These are phyloP conservation scores for Euphorbia peplus DNA, from an alignment of 345 rosid genomes.

Conservation along the genomic window DNA sequence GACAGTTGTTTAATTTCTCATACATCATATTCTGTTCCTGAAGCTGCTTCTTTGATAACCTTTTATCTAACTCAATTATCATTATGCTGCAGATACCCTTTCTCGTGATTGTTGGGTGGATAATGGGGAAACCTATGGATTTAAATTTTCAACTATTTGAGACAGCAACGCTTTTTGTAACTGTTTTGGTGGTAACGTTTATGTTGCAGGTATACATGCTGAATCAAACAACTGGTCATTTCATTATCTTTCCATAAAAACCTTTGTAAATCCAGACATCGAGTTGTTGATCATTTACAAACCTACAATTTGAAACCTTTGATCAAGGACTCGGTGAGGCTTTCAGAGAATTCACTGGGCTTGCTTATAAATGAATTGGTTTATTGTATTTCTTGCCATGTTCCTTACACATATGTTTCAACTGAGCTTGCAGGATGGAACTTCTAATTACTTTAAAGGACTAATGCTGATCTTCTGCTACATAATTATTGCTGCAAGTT, in stretches of 20 bases:
- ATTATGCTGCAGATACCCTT: conserved; percentile 16
- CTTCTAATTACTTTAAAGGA: conserved; percentile 24
- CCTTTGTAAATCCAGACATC: too few species aligned
- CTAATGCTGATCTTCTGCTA: conserved; percentile 21
- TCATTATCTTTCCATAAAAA: neutral
- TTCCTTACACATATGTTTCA: conserved; percentile 1
- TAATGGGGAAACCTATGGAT: conserved; percentile 25
- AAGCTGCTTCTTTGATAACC: neutral
- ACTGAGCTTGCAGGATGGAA: conserved; percentile 21
- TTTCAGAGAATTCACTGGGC: too few species aligned
- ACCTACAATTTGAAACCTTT: neutral
- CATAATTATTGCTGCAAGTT: conserved; percentile 22
- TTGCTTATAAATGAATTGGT: neutral
- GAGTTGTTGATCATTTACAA: neutral
- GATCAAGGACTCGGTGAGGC: neutral
- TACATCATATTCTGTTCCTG: neutral
- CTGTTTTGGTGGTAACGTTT: conserved; percentile 22
- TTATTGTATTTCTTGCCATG: neutral
- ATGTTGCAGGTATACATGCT: conserved; percentile 24
- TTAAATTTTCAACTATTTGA: conserved; percentile 25
- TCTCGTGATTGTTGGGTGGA: conserved; percentile 22
- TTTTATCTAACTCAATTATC: neutral
- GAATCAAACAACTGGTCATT: neutral
- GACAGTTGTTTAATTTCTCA: neutral
- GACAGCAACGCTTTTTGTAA: conserved; percentile 26